phyloP scores from a whole-genome alignment of 2,329 filamentous ascomycete genomes.

The Myrmaecium sp. region DNA sequence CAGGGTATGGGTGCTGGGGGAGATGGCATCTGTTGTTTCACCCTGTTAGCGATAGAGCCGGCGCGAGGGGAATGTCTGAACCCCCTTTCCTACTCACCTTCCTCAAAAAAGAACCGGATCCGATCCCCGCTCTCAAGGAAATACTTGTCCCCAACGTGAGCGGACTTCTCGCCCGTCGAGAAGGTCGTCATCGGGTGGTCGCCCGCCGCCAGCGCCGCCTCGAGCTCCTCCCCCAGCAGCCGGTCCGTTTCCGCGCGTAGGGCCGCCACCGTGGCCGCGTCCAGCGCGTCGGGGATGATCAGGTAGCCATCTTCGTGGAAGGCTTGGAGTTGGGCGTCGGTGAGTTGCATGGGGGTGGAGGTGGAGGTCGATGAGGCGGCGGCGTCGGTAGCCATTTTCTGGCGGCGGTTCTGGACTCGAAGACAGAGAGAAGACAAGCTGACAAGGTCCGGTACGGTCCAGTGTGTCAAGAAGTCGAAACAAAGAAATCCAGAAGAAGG shows the following conservation, averaged over 20 bases:
- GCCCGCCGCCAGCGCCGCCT: slow-evolving; percentile 67
- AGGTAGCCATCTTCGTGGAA: slow-evolving; percentile 83
- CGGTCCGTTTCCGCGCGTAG: slow-evolving; percentile 59
- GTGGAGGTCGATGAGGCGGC: no score
- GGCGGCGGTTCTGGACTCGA: no score
- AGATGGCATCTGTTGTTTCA: slow-evolving; percentile 52
- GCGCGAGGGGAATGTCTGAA: no score
- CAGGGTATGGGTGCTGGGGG: slow-evolving; percentile 42
- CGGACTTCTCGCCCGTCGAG: slow-evolving; percentile 55
- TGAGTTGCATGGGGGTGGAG: no score
- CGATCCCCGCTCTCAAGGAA: slow-evolving; percentile 84
- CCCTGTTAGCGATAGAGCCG: slow-evolving; percentile 92
- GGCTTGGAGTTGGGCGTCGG: slow-evolving; percentile 48
- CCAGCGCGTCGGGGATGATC: slow-evolving; percentile 63
- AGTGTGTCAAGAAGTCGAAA: no score
- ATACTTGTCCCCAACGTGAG: slow-evolving; percentile 84
- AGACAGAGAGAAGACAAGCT: no score
- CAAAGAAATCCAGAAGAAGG: no score
- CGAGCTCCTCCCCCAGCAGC: slow-evolving; percentile 53
- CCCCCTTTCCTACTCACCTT: no score
- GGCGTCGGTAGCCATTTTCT: no score
- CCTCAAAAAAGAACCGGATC: slow-evolving; percentile 92
- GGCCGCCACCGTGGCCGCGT: slow-evolving; percentile 42
- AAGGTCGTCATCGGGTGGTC: slow-evolving; percentile 89
- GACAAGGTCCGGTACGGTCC: no score